Conservation (phyloP, 2,329 filamentous ascomycete species). For the Dactylellina drechsleri region DNA sequence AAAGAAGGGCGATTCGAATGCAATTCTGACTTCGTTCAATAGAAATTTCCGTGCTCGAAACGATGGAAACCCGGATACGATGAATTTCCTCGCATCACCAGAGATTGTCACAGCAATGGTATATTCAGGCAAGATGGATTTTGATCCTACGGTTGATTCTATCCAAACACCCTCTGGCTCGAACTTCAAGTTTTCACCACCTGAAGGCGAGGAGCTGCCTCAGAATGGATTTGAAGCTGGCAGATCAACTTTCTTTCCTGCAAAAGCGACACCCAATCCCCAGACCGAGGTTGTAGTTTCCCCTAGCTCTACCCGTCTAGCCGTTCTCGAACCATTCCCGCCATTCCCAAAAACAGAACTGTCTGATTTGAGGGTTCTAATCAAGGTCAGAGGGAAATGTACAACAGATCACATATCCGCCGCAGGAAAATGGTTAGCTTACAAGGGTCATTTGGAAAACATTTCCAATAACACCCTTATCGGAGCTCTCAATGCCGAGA, state of each 20-base stretch:
- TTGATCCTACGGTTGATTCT: slow-evolving; percentile 92
- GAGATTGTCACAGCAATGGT: slow-evolving; percentile 96
- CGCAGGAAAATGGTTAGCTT: slow-evolving; percentile 96
- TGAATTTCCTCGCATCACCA: slow-evolving; percentile 98
- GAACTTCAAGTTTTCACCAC: slow-evolving; percentile 85
- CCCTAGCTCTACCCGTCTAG: slow-evolving; percentile 88
- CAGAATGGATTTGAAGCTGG: slow-evolving; percentile 82
- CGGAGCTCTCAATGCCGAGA: slow-evolving; percentile 90
- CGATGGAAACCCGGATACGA: slow-evolving; percentile 93
- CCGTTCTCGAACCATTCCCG: slow-evolving; percentile 87
- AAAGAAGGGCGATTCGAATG: slow-evolving; percentile 82
- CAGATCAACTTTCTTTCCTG: slow-evolving; percentile 77
- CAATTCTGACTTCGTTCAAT: slow-evolving; percentile 97
- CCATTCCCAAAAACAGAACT: slow-evolving; percentile 83
- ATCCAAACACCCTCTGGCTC: slow-evolving; percentile 82
- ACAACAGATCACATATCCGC: slow-evolving; percentile 99
- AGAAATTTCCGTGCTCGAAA: slow-evolving; percentile 97
- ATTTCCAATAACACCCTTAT: slow-evolving; percentile 98
- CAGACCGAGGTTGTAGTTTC: slow-evolving; percentile 78
- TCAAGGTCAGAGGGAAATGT: slow-evolving; percentile 97
- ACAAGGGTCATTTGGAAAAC: slow-evolving; percentile 98
- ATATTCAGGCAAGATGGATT: slow-evolving; percentile 89
- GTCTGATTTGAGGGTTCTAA: slow-evolving; percentile 81
- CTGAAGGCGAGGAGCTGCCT: slow-evolving; percentile 70
- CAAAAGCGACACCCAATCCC: slow-evolving; percentile 76